A percentile compares a stretch with the other conserved stretches of the same genome.
Evolutionary conservation across 2,329 filamentous ascomycete genomes (phyloP).

Genomic region (Apiospora phragmitis): DNA sequence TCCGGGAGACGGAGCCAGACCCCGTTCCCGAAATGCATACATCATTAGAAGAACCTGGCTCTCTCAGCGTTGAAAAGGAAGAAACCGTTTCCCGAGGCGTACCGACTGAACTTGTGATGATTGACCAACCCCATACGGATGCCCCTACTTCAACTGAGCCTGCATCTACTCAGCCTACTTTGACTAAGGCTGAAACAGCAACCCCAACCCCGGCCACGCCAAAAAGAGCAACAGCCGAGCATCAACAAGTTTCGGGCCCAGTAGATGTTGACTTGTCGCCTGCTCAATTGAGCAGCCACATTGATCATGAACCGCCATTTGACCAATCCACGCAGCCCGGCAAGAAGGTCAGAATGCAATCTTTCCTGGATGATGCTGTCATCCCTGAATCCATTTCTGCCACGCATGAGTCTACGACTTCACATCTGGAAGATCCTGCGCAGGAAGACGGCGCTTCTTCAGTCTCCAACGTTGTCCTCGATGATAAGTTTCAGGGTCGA

Average conservation of each 20-base stretch:
- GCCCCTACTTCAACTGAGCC: neutral
- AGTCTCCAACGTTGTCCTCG: neutral
- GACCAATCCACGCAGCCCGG: constrained; percentile 34
- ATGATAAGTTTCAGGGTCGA: neutral
- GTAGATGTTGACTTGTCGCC: constrained; percentile 29
- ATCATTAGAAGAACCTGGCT: neutral
- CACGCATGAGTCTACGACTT: constrained; percentile 25
- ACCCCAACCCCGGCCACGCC: neutral
- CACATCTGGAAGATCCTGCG: constrained; percentile 18
- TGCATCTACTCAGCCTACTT: neutral
- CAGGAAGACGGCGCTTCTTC: neutral
- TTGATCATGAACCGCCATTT: constrained; percentile 39
- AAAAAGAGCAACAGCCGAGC: neutral
- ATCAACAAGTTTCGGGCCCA: neutral
- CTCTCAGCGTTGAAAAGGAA: neutral
- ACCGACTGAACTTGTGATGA: neutral
- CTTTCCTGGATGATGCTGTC: constrained; percentile 25
- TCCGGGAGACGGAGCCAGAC: neutral
- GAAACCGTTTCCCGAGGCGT: neutral
- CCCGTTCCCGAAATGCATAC: neutral
- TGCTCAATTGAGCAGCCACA: constrained; percentile 33
- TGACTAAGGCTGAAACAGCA: neutral
- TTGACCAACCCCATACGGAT: neutral
- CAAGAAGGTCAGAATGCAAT: constrained; percentile 35
- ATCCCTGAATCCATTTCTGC: constrained; percentile 28